Evolutionary conservation across 805 yeast genomes (phyloP), one percentile per base, ranked within the genome.

Genomic region (Kuraishia floccosa): DNA sequence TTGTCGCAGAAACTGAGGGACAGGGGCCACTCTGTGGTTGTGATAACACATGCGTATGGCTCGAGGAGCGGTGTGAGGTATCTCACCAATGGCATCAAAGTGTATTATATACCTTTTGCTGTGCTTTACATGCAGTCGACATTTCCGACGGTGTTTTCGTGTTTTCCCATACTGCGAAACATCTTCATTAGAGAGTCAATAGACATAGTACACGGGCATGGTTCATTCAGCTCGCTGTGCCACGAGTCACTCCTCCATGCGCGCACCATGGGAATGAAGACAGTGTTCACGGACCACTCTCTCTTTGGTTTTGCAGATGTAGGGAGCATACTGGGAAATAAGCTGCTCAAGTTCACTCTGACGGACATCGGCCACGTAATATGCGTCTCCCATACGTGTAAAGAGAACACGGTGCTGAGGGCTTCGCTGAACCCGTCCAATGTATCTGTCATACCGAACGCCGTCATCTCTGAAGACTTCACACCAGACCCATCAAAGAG

Each of bases 331-430:
- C 55, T 86, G 40, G 94, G 93, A 12, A 91, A 91, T 53, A 91
- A 91, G 52, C 54, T 82, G 4, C 58, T 91, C 38, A 81, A 81
- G 43, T 91, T 86, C 56, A 74, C 94, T 0, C 54, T 85, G 34
- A 78, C 81, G 24, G 94, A 85, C 44, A 75, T 86, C 4, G 95
- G 94, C 35, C 89, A 89, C 50, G 85, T 83, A 28, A 89, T 91
- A n/a, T 84, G 96, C 54, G 99, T 91, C 2, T 82, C 94, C 3
- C 91, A 91, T 48, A 89, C 96, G 0, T 85, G 97, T 51, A 87
- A 91, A 47, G 99, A 91, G 42, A 91, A 91, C 49, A 86, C 94
- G 6, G 95, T 87, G 4, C 61, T 91, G 9, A 60, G 99, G 31
- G 94, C 94, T 0, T 71, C 80, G 2, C 55, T 87, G 25, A 82